A percentile compares a stretch with the other conserved stretches of the same genome.
Conservation (phyloP, 2,329 filamentous ascomycete species). For the Mollisia scopiformis region DNA sequence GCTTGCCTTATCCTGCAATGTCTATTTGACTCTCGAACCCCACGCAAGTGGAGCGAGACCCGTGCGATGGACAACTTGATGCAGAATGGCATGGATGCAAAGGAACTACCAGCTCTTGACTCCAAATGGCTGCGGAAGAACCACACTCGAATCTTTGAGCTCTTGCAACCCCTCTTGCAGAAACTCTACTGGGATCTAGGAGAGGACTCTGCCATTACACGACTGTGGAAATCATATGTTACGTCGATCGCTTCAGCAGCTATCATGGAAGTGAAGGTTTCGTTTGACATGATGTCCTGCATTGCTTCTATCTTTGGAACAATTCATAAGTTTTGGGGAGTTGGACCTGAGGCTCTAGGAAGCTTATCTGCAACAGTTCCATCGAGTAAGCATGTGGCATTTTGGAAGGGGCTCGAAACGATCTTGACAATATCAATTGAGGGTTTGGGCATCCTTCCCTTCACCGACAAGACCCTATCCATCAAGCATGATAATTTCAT, state of each 20-base stretch:
- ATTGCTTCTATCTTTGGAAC: conserved; percentile 73
- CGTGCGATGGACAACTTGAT: conserved; percentile 63
- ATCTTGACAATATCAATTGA: conserved; percentile 53
- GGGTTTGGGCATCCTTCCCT: conserved; percentile 60
- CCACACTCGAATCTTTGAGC: conserved; percentile 63
- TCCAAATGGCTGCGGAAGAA: conserved; percentile 85
- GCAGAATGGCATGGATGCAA: conserved; percentile 43
- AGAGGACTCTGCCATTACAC: conserved; percentile 55
- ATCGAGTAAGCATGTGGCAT: conserved; percentile 53
- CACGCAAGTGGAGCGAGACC: conserved; percentile 73
- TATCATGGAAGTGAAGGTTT: conserved; percentile 87
- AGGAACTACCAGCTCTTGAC: conserved; percentile 85
- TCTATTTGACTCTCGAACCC: conserved; percentile 61
- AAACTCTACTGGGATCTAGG: conserved; percentile 65
- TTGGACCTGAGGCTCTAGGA: conserved; percentile 43
- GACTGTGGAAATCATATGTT: conserved; percentile 65
- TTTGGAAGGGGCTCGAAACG: conserved; percentile 56
- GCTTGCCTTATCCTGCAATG: conserved; percentile 73
- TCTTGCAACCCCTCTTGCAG: conserved; percentile 63
- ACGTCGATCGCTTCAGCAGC: conserved; percentile 68
- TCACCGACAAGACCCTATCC: conserved; percentile 62
- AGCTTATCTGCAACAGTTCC: conserved; percentile 29
- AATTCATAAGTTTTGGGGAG: conserved; percentile 70
- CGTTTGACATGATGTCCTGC: conserved; percentile 79
- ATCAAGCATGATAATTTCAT: conserved; percentile 60